These are phyloP conservation scores for Aspergillus eucalypticola DNA, from an alignment of 2,329 filamentous ascomycete genomes.

Conservation along the genomic window DNA sequence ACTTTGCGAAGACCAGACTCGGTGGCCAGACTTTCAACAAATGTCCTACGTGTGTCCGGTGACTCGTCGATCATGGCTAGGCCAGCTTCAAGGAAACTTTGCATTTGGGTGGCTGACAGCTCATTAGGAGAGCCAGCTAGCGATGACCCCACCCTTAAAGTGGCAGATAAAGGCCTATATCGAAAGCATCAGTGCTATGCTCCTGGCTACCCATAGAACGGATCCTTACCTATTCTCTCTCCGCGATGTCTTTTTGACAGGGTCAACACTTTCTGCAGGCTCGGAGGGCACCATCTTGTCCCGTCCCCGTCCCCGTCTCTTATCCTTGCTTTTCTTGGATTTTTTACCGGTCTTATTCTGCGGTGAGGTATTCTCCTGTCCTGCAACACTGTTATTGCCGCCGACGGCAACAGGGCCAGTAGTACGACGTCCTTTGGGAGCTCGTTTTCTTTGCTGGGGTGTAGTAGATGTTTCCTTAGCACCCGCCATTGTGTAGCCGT, in stretches of 20 bases:
- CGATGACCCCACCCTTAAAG: not conserved
- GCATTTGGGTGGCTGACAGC: not conserved
- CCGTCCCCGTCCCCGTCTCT: not conserved
- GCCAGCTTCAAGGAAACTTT: not conserved
- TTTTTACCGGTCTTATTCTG: not conserved
- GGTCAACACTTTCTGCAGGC: not conserved
- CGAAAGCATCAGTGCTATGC: not conserved
- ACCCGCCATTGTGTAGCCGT: not conserved
- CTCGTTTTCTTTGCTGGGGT: not conserved
- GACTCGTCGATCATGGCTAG: not conserved
- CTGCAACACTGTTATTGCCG: not conserved
- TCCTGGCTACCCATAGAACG: not conserved
- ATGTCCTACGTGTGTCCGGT: not conserved
- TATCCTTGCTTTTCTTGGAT: not conserved
- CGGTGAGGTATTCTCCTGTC: not conserved
- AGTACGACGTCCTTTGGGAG: not conserved
- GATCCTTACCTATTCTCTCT: not conserved
- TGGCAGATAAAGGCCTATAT: not conserved
- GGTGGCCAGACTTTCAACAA: slow-evolving; percentile 5
- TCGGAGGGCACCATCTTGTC: not conserved
- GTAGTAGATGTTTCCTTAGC: not conserved
- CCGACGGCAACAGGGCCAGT: not conserved
- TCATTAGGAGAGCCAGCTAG: not conserved
- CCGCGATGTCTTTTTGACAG: not conserved
- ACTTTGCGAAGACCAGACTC: slow-evolving; percentile 13